Conservation (phyloP, 2,329 filamentous ascomycete genomes). For the Cadophora luteo-olivacea region DNA sequence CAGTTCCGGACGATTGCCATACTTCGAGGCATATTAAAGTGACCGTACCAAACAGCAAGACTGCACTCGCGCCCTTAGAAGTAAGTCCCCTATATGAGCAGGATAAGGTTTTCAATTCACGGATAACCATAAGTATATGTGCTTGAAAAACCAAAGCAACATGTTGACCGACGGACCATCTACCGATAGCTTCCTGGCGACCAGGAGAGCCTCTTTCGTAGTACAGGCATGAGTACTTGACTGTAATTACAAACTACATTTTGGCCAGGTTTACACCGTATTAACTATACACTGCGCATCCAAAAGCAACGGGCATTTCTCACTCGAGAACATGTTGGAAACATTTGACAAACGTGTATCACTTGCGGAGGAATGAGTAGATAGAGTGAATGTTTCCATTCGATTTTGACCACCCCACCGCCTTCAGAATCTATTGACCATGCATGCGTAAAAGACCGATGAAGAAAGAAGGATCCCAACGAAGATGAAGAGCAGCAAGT, state of each 20-base stretch:
- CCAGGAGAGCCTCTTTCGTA: not conserved
- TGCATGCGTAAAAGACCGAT: constrained; percentile 28
- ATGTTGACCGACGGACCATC: not conserved
- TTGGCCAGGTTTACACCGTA: too few relatives aligned
- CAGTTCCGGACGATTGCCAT: not conserved
- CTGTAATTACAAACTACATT: too few relatives aligned
- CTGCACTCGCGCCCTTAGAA: not conserved
- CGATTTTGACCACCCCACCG: constrained; percentile 26
- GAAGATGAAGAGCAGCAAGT: constrained; percentile 37
- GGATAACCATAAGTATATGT: not conserved
- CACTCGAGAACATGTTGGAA: not conserved
- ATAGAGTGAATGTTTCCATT: constrained; percentile 30
- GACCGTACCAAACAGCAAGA: not conserved
- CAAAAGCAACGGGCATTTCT: not conserved
- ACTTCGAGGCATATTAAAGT: not conserved
- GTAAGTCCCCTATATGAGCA: not conserved
- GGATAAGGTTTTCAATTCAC: not conserved
- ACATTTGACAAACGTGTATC: not conserved
- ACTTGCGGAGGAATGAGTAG: not conserved
- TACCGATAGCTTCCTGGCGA: not conserved
- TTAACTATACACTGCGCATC: too few relatives aligned
- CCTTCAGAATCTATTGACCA: constrained; percentile 28
- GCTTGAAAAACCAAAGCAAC: not conserved
- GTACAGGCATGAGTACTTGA: not conserved
- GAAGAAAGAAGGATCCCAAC: constrained; percentile 36